Base-by-base conservation (phyloP, 2,329 filamentous ascomycete species). In the Achaetomium macrosporum region DNA sequence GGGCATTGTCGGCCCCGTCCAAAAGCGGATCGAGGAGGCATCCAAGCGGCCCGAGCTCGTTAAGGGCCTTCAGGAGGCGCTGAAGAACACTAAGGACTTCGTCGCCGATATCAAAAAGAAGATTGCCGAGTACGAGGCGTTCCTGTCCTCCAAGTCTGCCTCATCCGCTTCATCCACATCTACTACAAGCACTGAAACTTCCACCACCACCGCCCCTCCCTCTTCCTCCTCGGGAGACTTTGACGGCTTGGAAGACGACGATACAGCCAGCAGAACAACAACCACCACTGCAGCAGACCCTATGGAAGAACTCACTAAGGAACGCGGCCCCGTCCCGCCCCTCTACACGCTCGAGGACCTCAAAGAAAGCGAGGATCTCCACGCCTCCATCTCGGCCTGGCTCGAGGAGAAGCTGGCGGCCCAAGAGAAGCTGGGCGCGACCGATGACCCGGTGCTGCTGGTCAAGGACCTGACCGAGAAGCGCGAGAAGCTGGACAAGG, bases 211-310 rank as follows among this genome's bases (percentile, higher is more conserved):
- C 1, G 54, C 75, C 16, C 71, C 75, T 1, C 66, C 78, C 5
- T 71, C 78, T 15, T 72, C 77, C 1, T 67, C 78, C 2, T 68
- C 76, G 1, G 76, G 74, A 37, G 80, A 82, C 2, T 83, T 88
- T 63, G 88, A 84, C 33, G 87, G 83, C n/a, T 80, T 93, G 1
- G 90, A 95, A 57, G 89, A 93, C 47, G 86, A 89, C 19, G 70
- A 74, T 1, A 61, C 67, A 31, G 65, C 61, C 2, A 64, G 65
- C 33, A 65, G n/a, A n/a, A n/a, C 63, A 10, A 65, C 68, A 17
- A 62, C 68, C 15, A 62, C 66, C 5, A 65, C 65, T 63, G 35
- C 43, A 29, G 29, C 19, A 8, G 44, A 20, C 35, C 37, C 37
- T 40, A 71, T 73, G 65, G 75, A 79, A 47, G 72, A 78, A 41